phyloP scores from a whole-genome alignment of 2,329 filamentous ascomycete genomes.

The Colletotrichum trifolii region DNA sequence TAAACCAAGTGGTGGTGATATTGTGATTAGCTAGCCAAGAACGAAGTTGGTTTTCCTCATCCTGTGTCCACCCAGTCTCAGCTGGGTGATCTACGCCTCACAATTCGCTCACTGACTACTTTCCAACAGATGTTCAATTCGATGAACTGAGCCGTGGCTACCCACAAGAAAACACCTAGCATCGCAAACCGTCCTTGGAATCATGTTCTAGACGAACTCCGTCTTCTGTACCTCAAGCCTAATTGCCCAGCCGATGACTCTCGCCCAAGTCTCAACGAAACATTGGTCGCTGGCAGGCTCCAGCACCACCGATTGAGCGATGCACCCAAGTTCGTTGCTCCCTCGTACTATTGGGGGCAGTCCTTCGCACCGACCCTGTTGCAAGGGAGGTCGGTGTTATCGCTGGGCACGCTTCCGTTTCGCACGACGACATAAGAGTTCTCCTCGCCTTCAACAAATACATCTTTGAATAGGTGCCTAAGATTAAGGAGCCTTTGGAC shows the following conservation, averaged over 20 bases:
- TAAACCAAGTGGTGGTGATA: too few species aligned
- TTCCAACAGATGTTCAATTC: too few species aligned
- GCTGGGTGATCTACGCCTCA: too few species aligned
- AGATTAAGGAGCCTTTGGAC: not conserved
- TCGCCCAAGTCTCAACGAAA: not conserved
- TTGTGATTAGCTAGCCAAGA: too few species aligned
- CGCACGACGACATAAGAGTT: constrained; percentile 5
- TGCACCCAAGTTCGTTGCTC: not conserved
- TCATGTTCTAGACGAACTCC: constrained; percentile 1
- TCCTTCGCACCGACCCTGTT: constrained; percentile 24
- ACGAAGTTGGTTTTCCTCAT: too few species aligned
- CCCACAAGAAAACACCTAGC: not conserved
- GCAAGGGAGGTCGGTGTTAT: constrained; percentile 40
- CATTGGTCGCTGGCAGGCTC: not conserved
- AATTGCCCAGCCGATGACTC: too few species aligned
- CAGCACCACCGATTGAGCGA: not conserved
- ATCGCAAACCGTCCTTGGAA: constrained; percentile 2
- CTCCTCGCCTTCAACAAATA: constrained; percentile 2
- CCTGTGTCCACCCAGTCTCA: too few species aligned
- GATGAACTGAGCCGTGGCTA: not conserved
- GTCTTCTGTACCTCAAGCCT: constrained; percentile 9
- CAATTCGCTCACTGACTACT: not conserved
- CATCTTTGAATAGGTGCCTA: not conserved
- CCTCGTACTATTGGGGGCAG: constrained; percentile 20
- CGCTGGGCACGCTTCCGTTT: constrained; percentile 37